A percentile compares a stretch with the other conserved stretches of the same genome.
phyloP scores from a whole-genome alignment of 768 basidiomycete genomes.

The Hypholoma fasciculare region DNA sequence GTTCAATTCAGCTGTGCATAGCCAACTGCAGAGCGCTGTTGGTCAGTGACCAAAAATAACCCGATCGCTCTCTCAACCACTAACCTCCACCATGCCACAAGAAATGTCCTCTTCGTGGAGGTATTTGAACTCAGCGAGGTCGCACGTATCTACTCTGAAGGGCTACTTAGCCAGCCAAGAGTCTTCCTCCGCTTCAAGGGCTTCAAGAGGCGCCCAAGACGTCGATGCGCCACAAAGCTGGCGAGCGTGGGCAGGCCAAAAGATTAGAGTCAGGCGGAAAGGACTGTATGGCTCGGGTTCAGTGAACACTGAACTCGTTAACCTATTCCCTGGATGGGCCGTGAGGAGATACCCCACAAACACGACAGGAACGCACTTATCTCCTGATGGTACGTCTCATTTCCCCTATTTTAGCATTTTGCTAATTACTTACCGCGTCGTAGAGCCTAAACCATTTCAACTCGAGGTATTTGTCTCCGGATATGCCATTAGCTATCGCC shows the following conservation, averaged over 20 bases:
- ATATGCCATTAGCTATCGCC: conserved; percentile 62
- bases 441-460: conserved; percentile 51
- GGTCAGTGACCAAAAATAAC: conserved; percentile 20
- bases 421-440: not conserved
- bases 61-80: conserved; percentile 9
- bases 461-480: conserved; percentile 78
- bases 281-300: conserved; percentile 10
- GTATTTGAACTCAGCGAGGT: conserved; percentile 30
- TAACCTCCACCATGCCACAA: conserved; percentile 31
- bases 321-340: conserved; percentile 80
- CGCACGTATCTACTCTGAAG: conserved; percentile 41
- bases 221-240: conserved; percentile 39
- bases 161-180: conserved; percentile 51
- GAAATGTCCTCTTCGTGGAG: conserved; percentile 36
- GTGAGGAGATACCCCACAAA: conserved; percentile 44
- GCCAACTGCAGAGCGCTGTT: not conserved
- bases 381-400: conserved; percentile 6
- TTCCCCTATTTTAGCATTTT: not conserved
- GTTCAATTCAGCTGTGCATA: too few relatives aligned
- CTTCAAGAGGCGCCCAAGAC: conserved; percentile 15
- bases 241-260: conserved; percentile 67
- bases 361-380: conserved; percentile 1
- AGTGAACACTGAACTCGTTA: conserved; percentile 21
- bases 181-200: conserved; percentile 19
- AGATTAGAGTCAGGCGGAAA: conserved; percentile 35